A percentile compares a stretch with the other conserved stretches of the same genome.
phyloP scores from a whole-genome alignment of 2,329 filamentous ascomycete genomes.

The Mycocentrospora acerina region DNA sequence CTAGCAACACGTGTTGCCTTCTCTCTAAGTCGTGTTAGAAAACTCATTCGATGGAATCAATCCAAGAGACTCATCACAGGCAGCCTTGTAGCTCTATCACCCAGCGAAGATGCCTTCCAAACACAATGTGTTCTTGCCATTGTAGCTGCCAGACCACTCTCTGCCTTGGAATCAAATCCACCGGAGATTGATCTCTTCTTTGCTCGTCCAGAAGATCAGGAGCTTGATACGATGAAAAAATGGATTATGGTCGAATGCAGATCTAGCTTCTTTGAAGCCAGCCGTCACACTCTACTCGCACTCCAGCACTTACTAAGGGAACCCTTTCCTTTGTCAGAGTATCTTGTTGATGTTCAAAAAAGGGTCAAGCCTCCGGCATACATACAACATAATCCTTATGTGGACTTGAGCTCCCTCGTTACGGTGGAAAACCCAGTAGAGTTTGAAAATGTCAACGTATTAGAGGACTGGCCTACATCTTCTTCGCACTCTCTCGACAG shows the following conservation, averaged over 20 bases:
- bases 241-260: slow-evolving; percentile 79
- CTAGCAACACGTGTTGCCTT: slow-evolving; percentile 70
- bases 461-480: slow-evolving; percentile 56
- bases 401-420: slow-evolving; percentile 54
- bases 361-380: slow-evolving; percentile 56
- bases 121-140: slow-evolving; percentile 68
- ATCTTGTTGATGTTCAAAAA: slow-evolving; percentile 56
- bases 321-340: slow-evolving; percentile 62
- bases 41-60: slow-evolving; percentile 68
- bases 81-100: slow-evolving; percentile 57
- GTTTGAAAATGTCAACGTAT: slow-evolving; percentile 55
- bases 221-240: slow-evolving; percentile 68
- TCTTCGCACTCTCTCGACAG: slow-evolving; percentile 59
- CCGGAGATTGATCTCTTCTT: slow-evolving; percentile 78
- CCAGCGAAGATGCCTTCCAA: slow-evolving; percentile 61
- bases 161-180: slow-evolving; percentile 64
- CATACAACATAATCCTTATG: slow-evolving; percentile 50
- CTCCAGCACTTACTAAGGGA: slow-evolving; percentile 67
- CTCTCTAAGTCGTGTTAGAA: slow-evolving; percentile 64
- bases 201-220: slow-evolving; percentile 58
- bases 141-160: slow-evolving; percentile 69
- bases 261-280: slow-evolving; percentile 74
- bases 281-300: slow-evolving; percentile 70
- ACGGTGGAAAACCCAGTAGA: slow-evolving; percentile 37
- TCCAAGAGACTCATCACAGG: slow-evolving; percentile 60